phyloP scores from a whole-genome alignment of 202 grass and related monocot genomes.

The Digitaria exilis region DNA sequence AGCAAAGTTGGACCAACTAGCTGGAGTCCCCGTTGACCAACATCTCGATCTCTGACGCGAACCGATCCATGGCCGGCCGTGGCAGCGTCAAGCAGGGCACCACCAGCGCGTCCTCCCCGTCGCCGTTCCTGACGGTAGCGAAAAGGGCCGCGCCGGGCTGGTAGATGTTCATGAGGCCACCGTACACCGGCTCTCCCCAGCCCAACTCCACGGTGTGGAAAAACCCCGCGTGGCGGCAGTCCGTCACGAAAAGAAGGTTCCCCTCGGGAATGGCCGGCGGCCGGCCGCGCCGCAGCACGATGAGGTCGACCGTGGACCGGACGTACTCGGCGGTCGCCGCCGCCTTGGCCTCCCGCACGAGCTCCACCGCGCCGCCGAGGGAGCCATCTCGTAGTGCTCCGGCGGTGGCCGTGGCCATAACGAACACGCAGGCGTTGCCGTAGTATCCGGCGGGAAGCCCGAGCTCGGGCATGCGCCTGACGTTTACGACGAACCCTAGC shows the following conservation, averaged over 20 bases:
- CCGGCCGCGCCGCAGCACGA: slow-evolving; percentile 35
- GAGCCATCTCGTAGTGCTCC: slow-evolving; percentile 24
- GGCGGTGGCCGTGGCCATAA: neutral
- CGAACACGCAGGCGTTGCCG: neutral
- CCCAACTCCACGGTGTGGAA: slow-evolving; percentile 54
- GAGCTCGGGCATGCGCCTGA: too few relatives aligned
- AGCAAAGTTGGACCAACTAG: too few relatives aligned
- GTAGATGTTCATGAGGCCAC: neutral
- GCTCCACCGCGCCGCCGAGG: slow-evolving; percentile 38
- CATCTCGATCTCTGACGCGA: too few relatives aligned
- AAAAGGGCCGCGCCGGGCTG: neutral
- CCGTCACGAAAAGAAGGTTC: slow-evolving; percentile 52
- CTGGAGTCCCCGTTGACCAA: too few relatives aligned
- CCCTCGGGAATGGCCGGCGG: too few relatives aligned
- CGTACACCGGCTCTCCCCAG: slow-evolving; percentile 58
- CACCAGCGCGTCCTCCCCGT: slow-evolving; percentile 22
- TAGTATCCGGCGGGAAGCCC: too few relatives aligned
- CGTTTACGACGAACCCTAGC: too few relatives aligned
- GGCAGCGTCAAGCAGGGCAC: slow-evolving; percentile 50
- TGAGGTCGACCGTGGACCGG: slow-evolving; percentile 45
- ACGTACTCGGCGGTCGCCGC: slow-evolving; percentile 44
- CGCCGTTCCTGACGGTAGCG: slow-evolving; percentile 7
- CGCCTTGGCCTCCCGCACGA: slow-evolving; percentile 56
- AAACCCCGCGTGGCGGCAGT: slow-evolving; percentile 57
- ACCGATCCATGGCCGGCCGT: too few relatives aligned